Percentiles rank a stretch among this genome's conserved stretches.
Evolutionary conservation across 1,284 basidiomycete species (phyloP).

Genomic region (Melampsora americana): DNA sequence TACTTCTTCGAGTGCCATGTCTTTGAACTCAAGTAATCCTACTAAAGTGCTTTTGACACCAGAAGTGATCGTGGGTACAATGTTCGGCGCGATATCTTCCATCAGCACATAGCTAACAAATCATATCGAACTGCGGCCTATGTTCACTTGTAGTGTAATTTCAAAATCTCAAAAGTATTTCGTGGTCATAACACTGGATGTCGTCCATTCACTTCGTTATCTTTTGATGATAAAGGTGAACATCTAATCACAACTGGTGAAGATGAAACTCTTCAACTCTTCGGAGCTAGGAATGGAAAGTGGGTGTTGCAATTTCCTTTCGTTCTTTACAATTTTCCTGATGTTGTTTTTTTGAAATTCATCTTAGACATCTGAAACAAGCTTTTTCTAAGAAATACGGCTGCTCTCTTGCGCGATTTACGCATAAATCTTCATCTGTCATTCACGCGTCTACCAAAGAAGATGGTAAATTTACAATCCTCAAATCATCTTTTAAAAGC

Average conservation of each 20-base stretch:
- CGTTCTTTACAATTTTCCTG: constrained; percentile 45
- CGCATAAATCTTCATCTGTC: constrained; percentile 79
- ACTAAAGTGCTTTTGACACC: not conserved
- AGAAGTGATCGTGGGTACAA: not conserved
- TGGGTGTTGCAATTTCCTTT: constrained; percentile 61
- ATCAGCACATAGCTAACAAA: not conserved
- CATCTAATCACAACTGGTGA: constrained; percentile 80
- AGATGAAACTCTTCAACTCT: constrained; percentile 87
- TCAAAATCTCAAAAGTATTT: constrained; percentile 68
- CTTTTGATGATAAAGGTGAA: constrained; percentile 87
- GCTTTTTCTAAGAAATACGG: constrained; percentile 95
- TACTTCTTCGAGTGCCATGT: too few species aligned
- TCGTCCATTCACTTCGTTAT: constrained; percentile 69
- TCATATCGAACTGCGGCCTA: not conserved
- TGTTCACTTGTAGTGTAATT: not conserved
- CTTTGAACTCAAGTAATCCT: too few species aligned
- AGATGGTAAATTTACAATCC: constrained; percentile 60
- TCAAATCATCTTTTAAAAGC: not conserved
- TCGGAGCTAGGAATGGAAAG: constrained; percentile 85
- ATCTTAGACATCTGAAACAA: constrained; percentile 67
- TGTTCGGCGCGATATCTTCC: not conserved
- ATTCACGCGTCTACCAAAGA: constrained; percentile 91
- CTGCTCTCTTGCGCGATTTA: constrained; percentile 86
- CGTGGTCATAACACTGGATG: constrained; percentile 63
- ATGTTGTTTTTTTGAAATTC: not conserved